phyloP scores from a whole-genome alignment of 176 grass and related monocot genomes.

The Thalia dealbata region DNA sequence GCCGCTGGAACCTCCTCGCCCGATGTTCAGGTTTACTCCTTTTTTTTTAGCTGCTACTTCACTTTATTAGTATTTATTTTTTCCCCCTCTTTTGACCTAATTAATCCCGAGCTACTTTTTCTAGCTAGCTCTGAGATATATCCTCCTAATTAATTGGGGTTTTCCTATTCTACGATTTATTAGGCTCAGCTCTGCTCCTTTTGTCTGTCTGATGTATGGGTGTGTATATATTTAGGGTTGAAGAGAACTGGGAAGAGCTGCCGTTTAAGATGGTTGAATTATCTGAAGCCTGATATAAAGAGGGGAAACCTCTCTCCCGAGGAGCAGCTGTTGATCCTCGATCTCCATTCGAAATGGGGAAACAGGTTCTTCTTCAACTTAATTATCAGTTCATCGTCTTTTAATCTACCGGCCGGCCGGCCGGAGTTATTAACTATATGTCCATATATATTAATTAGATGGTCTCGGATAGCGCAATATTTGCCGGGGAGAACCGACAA shows the following conservation, averaged over 20 bases:
- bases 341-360: conserved; percentile 4
- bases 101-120: too few relatives aligned
- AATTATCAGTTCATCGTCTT: too few relatives aligned
- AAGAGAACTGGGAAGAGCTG: conserved; percentile 14
- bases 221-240: neutral
- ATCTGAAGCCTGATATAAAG: conserved; percentile 8
- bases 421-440: too few relatives aligned
- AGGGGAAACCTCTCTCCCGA: conserved; percentile 4
- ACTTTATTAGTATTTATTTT: too few relatives aligned
- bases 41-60: too few relatives aligned
- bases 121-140: too few relatives aligned
- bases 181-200: neutral
- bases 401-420: too few relatives aligned
- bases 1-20: conserved; percentile 13
- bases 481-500: conserved; percentile 7
- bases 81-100: too few relatives aligned
- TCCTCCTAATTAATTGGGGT: neutral
- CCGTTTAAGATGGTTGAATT: conserved; percentile 9
- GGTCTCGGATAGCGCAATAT: conserved; percentile 7
- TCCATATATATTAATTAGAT: neutral
- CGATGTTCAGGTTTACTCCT: conserved; percentile 7
- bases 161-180: neutral
- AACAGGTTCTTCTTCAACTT: neutral
- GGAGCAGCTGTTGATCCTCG: conserved; percentile 4
- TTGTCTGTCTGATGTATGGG: neutral